Base-by-base conservation (phyloP, 2,329 filamentous ascomycete species). In the Polychaeton citri region DNA sequence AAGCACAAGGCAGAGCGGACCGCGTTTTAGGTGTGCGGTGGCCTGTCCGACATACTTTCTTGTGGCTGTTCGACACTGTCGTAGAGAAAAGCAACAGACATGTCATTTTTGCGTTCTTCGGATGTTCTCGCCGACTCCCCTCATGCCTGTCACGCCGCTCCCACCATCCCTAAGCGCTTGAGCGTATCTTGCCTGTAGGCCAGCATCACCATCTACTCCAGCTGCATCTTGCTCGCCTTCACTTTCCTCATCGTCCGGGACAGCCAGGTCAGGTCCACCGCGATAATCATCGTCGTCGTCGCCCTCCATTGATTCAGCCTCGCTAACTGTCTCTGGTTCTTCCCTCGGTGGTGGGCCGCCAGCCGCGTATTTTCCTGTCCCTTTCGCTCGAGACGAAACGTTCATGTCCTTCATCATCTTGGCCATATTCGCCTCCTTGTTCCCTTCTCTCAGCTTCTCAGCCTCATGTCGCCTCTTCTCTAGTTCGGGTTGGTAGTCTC, bases 331-430 rank as follows among this genome's bases (percentile, higher is more conserved):
- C 51, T 68, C 64, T 4, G 66, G 59, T 38, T 67, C 65, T 32
- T 61, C 60, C 12, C 17, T 17, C 40, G 60, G 62, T 30, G 38
- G 41, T 18, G 30, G n/a, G 15, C 26, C 33, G 35, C 42, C 44
- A n/a, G 38, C 38, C 4, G 41, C 39, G 33, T 55, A 55, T 24
- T 57, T 57, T 10, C 46, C 50, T 7, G 50, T 53, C 13, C 49
- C 49, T 34, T 56, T 57, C n/a, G 48, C 44, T 32, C 48, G 52
- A 26, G 57, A 60, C 15, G 65, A 65, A 32, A 83, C 71, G 36
- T 69, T 69, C 83, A 98, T 93, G 48, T 90, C 88, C 55, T 81
- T 80, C 86, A 98, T 94, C 67, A 98, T 76, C 64, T 84, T 86
- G 41, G 82, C 83, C 19, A 98, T 63, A 57, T 98, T 87, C 51